Percentiles rank a stretch among this genome's conserved stretches.
Evolutionary conservation across 768 basidiomycete genomes (phyloP).

Genomic region (Termitomyces sp.): DNA sequence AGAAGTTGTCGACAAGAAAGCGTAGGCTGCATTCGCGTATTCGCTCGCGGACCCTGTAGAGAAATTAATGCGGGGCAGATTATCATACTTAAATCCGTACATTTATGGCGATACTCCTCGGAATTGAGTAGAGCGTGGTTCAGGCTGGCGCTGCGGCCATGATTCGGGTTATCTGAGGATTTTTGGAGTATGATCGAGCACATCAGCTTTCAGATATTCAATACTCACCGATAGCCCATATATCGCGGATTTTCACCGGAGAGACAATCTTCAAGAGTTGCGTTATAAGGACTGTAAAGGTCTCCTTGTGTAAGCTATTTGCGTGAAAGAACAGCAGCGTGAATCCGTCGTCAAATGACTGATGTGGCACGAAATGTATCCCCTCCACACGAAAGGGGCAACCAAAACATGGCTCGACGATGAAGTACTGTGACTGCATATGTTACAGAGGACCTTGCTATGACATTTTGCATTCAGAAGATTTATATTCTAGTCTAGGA

Average conservation of each 20-base stretch:
- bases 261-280: background rate
- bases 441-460: no score
- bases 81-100: background rate
- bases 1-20: slow-evolving; percentile 2
- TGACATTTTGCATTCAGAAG: no score
- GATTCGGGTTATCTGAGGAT: slow-evolving; percentile 4
- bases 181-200: background rate
- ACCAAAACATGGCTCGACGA: no score
- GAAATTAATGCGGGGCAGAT: background rate
- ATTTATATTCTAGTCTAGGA: no score
- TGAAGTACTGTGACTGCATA: no score
- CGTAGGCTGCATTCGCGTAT: slow-evolving; percentile 3
- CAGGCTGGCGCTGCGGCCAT: slow-evolving; percentile 1
- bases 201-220: no score
- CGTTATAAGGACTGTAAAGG: no score
- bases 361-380: no score
- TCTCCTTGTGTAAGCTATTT: no score
- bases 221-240: slow-evolving; percentile 1
- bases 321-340: no score
- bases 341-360: no score
- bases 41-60: slow-evolving; percentile 4
- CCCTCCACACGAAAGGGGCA: no score
- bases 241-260: background rate
- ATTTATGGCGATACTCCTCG: background rate
- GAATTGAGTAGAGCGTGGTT: background rate